Percentiles rank a stretch among this genome's conserved stretches.
These are phyloP conservation scores for Chlorencoelia australis DNA, from an alignment of 2,329 filamentous ascomycete species.

Conservation along the genomic window DNA sequence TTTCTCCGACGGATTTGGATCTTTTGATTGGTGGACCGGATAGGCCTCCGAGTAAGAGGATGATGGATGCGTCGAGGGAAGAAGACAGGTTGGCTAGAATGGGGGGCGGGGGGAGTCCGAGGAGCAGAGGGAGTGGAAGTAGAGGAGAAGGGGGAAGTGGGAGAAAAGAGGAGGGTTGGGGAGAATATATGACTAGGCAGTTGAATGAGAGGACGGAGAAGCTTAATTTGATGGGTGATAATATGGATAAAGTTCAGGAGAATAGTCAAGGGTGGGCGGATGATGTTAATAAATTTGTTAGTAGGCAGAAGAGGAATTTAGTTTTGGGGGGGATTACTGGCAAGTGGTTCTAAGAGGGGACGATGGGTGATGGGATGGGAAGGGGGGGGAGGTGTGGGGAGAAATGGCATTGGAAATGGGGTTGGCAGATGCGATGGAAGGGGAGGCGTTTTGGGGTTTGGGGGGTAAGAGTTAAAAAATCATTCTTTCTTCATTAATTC, in stretches of 20 bases:
- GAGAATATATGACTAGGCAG: conserved; percentile 75
- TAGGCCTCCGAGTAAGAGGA: conserved; percentile 78
- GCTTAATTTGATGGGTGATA: conserved; percentile 71
- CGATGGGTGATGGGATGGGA: not conserved
- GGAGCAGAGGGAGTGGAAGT: too few relatives aligned
- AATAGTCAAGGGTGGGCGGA: conserved; percentile 76
- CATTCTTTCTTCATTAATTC: too few relatives aligned
- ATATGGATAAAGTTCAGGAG: conserved; percentile 72
- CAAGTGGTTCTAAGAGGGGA: conserved; percentile 37
- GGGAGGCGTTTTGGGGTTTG: conserved; percentile 2
- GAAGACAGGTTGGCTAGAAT: conserved; percentile 54
- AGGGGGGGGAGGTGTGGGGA: not conserved
- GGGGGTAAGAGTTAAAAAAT: too few relatives aligned
- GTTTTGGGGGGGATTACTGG: conserved; percentile 60
- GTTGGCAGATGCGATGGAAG: not conserved
- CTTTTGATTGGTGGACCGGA: conserved; percentile 82
- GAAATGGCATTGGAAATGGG: not conserved
- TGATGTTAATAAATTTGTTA: conserved; percentile 79
- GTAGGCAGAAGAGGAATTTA: conserved; percentile 77
- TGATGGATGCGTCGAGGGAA: conserved; percentile 68
- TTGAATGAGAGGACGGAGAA: conserved; percentile 86
- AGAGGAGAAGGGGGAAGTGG: conserved; percentile 23
- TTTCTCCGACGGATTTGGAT: conserved; percentile 81
- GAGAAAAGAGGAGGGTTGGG: conserved; percentile 47
- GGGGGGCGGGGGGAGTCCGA: conserved; percentile 28